Percentiles rank a stretch among this genome's conserved stretches.
Evolutionary conservation across 2,329 filamentous ascomycete species (phyloP).

Genomic region (Aspergillus novoparasiticus): DNA sequence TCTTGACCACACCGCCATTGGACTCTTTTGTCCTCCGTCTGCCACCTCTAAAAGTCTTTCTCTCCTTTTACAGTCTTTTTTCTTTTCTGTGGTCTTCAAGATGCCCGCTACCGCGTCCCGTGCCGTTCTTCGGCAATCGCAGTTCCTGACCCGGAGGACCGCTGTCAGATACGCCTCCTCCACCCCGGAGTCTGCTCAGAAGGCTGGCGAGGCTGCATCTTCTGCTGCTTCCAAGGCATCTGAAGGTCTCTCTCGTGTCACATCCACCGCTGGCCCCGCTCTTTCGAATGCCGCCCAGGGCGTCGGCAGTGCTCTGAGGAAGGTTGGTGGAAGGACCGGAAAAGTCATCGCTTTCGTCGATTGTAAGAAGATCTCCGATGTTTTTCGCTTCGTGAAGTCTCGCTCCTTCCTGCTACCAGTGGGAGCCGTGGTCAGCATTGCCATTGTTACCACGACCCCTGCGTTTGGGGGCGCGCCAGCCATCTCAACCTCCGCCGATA

Average conservation of each 20-base stretch:
- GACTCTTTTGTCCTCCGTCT: slow-evolving; percentile 37
- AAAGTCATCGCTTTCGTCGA: slow-evolving; percentile 77
- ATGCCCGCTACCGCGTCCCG: slow-evolving; percentile 49
- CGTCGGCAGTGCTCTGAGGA: slow-evolving; percentile 67
- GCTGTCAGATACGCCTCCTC: slow-evolving; percentile 51
- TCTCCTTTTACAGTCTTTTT: slow-evolving; percentile 29
- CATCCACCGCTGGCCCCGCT: slow-evolving; percentile 76
- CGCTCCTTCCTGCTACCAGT: not conserved
- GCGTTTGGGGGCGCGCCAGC: not conserved
- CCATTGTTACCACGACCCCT: not conserved
- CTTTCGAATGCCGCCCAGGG: slow-evolving; percentile 72
- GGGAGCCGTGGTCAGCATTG: not conserved
- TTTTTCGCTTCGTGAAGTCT: not conserved
- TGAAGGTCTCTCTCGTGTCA: slow-evolving; percentile 80
- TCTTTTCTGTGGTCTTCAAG: slow-evolving; percentile 33
- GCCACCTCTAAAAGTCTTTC: slow-evolving; percentile 32
- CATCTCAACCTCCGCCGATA: slow-evolving; percentile 1
- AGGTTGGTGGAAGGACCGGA: slow-evolving; percentile 81
- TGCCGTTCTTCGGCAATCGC: slow-evolving; percentile 50
- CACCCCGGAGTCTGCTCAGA: slow-evolving; percentile 47
- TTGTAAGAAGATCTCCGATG: slow-evolving; percentile 62
- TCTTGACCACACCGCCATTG: slow-evolving; percentile 42
- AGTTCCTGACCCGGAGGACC: slow-evolving; percentile 49
- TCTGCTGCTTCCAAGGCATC: slow-evolving; percentile 64
- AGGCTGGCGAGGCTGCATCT: slow-evolving; percentile 48